These are phyloP conservation scores for Basipetospora chlamydospora DNA, from an alignment of 2,329 filamentous ascomycete species.

Conservation along the genomic window DNA sequence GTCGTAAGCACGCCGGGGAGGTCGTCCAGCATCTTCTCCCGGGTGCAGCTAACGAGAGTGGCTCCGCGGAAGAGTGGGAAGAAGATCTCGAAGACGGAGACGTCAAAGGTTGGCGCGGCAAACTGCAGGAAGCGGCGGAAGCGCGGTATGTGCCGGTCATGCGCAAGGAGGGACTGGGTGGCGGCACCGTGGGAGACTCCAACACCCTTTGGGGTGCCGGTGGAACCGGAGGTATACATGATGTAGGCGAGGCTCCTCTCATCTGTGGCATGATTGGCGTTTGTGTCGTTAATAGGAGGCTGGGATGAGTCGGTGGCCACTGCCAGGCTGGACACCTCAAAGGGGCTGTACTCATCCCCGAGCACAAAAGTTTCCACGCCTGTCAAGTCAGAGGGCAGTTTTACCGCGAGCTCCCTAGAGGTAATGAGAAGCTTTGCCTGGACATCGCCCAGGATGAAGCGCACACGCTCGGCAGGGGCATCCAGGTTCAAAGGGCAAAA, in stretches of 20 bases:
- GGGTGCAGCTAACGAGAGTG: conserved; percentile 59
- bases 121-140: conserved; percentile 82
- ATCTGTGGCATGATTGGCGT: too few relatives aligned
- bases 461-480: conserved; percentile 59
- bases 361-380: conserved; percentile 22
- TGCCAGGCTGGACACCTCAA: conserved; percentile 6
- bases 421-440: conserved; percentile 55
- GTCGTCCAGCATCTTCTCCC: conserved; percentile 58
- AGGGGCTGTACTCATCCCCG: too few relatives aligned
- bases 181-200: conserved; percentile 65
- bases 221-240: conserved; percentile 88
- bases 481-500: conserved; percentile 79
- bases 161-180: conserved; percentile 69
- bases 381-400: conserved; percentile 5
- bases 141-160: conserved; percentile 59
- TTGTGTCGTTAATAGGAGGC: conserved; percentile 2
- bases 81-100: conserved; percentile 90
- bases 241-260: conserved; percentile 58
- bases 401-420: conserved; percentile 28
- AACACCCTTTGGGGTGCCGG: conserved; percentile 79
- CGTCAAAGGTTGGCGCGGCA: conserved; percentile 83
- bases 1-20: conserved; percentile 50
- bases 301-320: not conserved
- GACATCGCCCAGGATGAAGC: conserved; percentile 70
- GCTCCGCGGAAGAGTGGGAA: conserved; percentile 63